Base-by-base conservation (phyloP, 1,139 yeast species). In the Yamadazyma blattariae region DNA sequence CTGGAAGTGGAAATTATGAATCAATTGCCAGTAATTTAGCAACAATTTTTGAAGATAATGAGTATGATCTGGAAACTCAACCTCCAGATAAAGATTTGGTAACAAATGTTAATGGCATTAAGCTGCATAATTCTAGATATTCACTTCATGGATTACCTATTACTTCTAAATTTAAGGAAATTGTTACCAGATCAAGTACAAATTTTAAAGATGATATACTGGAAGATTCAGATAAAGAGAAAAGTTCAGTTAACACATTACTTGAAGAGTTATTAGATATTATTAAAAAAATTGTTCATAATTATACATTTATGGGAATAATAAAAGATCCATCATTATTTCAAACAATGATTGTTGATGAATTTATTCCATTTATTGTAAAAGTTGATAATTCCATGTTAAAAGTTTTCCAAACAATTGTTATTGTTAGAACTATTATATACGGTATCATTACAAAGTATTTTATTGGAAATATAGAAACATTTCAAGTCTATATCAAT, bases 121-220 rank as follows among this genome's bases (percentile, higher is more conserved):
- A 17, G 19, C 7, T 17, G 7, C 19, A 17, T 8, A 3, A 26
- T 4, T 11, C n/a, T 29, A 12, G 32, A 23, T 41, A 39, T 32
- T 51, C 56, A 1, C 37, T 52, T 8, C 56, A 51, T 37, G 56
- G 57, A 7, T 13, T 50, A 12, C 53, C 54, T 1, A 37, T 38
- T 22, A 31, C 44, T 5, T 50, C 54, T n/a, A 33, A 30, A 30
- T 33, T 41, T 34, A 37, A 34, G 22, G 27, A 37, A 14, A 27
- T 34, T 13, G 24, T 34, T 16, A 33, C 38, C 25, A 28, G 39
- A 32, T 23, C 25, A 11, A 14, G n/a, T 21, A 12, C 13, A 13
- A 29, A 22, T 12, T 26, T 14, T 16, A 25, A 25, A 8, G 22
- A 17, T 6, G 28, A 29, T 13, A 17, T 10, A 5, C 23, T 38